Conservation (phyloP, 495 filamentous ascomycete genomes). For the Hamigera avellanea region DNA sequence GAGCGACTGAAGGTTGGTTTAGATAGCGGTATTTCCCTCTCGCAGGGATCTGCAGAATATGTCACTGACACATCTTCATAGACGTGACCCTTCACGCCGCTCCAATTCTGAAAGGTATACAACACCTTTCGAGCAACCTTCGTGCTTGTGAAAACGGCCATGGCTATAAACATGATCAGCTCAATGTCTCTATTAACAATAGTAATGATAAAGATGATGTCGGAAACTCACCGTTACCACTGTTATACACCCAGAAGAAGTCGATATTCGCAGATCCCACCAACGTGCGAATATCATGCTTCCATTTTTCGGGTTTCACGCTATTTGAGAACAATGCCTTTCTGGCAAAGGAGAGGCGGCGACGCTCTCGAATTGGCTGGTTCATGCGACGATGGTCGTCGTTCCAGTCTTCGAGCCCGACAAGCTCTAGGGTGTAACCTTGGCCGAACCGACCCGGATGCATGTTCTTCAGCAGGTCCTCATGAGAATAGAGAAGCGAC, state of each 20-base stretch:
- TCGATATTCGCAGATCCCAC: conserved; percentile 21
- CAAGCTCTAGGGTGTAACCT: conserved; percentile 15
- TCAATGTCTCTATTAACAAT: neutral
- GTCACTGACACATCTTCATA: conserved; percentile 21
- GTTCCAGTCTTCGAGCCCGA: conserved; percentile 18
- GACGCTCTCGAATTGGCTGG: conserved; percentile 22
- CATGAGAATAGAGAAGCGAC: conserved; percentile 17
- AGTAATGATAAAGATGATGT: neutral
- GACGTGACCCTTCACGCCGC: conserved; percentile 8
- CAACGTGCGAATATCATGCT: conserved; percentile 17
- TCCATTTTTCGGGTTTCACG: conserved; percentile 17
- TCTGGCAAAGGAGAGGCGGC: conserved; percentile 24
- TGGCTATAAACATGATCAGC: conserved; percentile 12
- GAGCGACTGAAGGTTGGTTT: neutral
- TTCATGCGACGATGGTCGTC: conserved; percentile 22
- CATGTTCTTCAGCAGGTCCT: conserved; percentile 12
- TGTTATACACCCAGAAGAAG: conserved; percentile 24
- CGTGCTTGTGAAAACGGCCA: conserved; percentile 24
- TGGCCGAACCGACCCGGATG: conserved; percentile 17
- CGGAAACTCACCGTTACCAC: conserved; percentile 21
- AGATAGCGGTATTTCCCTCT: conserved; percentile 19
- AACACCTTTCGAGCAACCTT: conserved; percentile 20
- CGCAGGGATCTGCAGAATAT: conserved; percentile 25
- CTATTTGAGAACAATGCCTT: conserved; percentile 19
- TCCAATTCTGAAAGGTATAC: conserved; percentile 16